These are phyloP conservation scores for Colletotrichum sansevieriae DNA, from an alignment of 2,329 filamentous ascomycete genomes.

Conservation along the genomic window DNA sequence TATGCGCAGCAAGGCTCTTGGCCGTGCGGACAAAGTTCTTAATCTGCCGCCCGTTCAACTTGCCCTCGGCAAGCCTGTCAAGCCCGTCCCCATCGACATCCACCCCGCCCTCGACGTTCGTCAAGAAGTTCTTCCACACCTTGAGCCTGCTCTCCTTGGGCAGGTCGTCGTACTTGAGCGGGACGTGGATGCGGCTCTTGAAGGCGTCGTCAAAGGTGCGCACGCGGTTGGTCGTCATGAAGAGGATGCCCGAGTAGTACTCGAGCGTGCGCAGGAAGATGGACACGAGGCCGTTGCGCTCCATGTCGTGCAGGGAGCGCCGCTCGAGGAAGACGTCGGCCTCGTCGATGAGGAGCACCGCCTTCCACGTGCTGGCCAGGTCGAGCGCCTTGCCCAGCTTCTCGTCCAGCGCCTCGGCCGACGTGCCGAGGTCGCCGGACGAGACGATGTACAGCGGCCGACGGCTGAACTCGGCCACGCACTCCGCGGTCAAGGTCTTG, in stretches of 20 bases:
- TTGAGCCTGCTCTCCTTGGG: slow-evolving; percentile 74
- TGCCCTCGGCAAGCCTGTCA: slow-evolving; percentile 74
- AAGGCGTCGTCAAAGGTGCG: slow-evolving; percentile 90
- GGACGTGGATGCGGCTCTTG: slow-evolving; percentile 88
- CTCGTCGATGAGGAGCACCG: slow-evolving; percentile 87
- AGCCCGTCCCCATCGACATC: slow-evolving; percentile 62
- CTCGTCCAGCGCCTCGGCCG: slow-evolving; percentile 72
- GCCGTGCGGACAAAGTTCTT: slow-evolving; percentile 90
- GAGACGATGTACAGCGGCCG: slow-evolving; percentile 64
- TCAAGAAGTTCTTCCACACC: slow-evolving; percentile 39
- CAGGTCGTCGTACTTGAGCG: slow-evolving; percentile 83
- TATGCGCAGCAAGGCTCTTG: slow-evolving; percentile 84
- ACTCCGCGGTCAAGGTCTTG: slow-evolving; percentile 64
- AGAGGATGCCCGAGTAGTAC: slow-evolving; percentile 64
- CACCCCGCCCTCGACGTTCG: slow-evolving; percentile 22
- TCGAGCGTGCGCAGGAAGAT: slow-evolving; percentile 67
- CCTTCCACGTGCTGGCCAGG: slow-evolving; percentile 88
- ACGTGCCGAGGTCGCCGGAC: slow-evolving; percentile 79
- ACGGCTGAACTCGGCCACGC: slow-evolving; percentile 62
- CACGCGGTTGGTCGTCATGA: slow-evolving; percentile 65
- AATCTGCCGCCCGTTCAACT: slow-evolving; percentile 77
- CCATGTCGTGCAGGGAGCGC: slow-evolving; percentile 84
- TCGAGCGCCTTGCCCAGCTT: slow-evolving; percentile 84
- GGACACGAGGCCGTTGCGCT: slow-evolving; percentile 86
- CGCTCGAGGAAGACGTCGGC: slow-evolving; percentile 88